These are phyloP conservation scores for Phytophthora pistaciae DNA, from an alignment of 352 stramenopile genomes.

Conservation along the genomic window DNA sequence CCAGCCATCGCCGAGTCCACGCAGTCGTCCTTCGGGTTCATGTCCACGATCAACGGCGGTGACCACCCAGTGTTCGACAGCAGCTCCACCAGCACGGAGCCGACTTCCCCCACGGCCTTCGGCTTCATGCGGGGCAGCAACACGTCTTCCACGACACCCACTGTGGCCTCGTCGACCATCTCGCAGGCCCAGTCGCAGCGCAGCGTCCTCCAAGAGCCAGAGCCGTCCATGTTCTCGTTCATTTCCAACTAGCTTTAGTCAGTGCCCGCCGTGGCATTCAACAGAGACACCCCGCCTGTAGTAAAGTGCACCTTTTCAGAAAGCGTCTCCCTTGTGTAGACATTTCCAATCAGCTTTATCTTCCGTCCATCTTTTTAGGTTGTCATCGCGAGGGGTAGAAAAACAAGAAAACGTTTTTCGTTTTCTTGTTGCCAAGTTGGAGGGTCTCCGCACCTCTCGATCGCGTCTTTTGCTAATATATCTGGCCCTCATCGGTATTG, in stretches of 20 bases:
- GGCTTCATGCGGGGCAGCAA: constrained; percentile 58
- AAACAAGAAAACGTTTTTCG: too few relatives aligned
- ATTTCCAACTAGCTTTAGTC: constrained; percentile 47
- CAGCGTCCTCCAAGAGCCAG: constrained; percentile 33
- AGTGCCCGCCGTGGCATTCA: background rate
- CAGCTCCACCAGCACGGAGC: constrained; percentile 42
- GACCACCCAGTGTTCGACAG: constrained; percentile 32
- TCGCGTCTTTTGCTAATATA: too few relatives aligned
- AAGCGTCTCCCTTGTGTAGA: too few relatives aligned
- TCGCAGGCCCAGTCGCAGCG: constrained; percentile 34
- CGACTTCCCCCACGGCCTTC: constrained; percentile 68
- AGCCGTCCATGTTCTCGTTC: constrained; percentile 69
- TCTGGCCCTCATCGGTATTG: too few relatives aligned
- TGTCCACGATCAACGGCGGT: constrained; percentile 40
- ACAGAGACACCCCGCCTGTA: background rate
- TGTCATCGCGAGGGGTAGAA: too few relatives aligned
- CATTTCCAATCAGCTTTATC: background rate
- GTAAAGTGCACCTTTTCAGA: constrained; percentile 1
- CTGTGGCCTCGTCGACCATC: constrained; percentile 34
- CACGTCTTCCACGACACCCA: constrained; percentile 39
- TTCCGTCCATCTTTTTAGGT: too few relatives aligned
- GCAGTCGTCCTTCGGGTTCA: constrained; percentile 63
- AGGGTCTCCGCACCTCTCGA: too few relatives aligned
- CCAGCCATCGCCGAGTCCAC: constrained; percentile 28
- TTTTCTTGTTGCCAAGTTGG: too few relatives aligned